Percentiles rank a stretch among this genome's conserved stretches.
These are phyloP conservation scores for Sugiyamaella xylanicola DNA, from an alignment of 1,139 yeast species.

Conservation along the genomic window DNA sequence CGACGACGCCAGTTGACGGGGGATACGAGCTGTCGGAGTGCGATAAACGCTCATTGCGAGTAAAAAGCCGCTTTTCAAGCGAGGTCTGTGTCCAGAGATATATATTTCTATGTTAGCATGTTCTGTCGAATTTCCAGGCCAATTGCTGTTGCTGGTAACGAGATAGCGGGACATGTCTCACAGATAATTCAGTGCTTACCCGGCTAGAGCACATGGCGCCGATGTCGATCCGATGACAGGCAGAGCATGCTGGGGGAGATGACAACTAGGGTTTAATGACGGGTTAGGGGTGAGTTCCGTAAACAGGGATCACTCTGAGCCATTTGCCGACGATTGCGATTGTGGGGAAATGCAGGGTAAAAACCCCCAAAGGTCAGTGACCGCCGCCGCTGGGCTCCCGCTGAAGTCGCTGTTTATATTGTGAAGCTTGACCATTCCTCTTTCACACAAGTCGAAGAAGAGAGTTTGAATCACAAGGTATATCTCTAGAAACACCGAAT, in stretches of 20 bases:
- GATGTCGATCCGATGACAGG: neutral
- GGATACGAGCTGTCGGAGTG: too few species aligned
- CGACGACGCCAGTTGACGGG: neutral
- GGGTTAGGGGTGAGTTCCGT: neutral
- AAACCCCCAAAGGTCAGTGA: neutral
- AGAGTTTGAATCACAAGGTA: neutral
- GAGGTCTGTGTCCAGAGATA: too few species aligned
- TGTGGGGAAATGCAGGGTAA: constrained; percentile 19
- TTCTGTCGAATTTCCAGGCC: too few species aligned
- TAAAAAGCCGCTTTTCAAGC: too few species aligned
- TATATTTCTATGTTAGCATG: too few species aligned
- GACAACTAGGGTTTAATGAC: neutral
- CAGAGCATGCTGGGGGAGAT: neutral
- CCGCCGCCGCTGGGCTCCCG: neutral
- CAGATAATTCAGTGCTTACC: too few species aligned
- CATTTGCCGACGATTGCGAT: constrained; percentile 12
- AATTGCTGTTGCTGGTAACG: too few species aligned
- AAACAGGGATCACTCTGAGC: neutral
- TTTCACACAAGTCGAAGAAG: constrained; percentile 5
- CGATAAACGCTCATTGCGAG: too few species aligned
- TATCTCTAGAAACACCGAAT: too few species aligned
- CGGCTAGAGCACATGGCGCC: neutral
- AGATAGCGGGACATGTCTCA: too few species aligned
- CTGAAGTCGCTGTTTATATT: neutral
- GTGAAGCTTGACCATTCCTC: constrained; percentile 7